Evolutionary conservation across 192 early-diverging fungal species (phyloP), one percentile per base, ranked within the genome.

Genomic region (Podila verticillata): DNA sequence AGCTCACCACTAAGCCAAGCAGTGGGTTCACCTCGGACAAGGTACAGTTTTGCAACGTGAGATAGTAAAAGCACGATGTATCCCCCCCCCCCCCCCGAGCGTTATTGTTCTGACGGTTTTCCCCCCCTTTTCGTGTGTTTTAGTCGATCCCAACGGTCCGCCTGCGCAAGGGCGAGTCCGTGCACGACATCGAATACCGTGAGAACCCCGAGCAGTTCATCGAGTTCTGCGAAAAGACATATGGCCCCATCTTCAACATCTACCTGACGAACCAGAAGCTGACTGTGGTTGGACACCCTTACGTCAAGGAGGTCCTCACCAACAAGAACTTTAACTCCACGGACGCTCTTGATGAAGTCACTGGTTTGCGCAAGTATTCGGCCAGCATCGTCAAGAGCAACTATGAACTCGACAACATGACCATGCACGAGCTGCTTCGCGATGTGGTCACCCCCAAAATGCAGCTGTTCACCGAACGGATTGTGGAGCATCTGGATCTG

Each of bases 241-340:
- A 39, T 24, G 77, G 77, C 5, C 60, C 63, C 12, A 29, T 72
- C 28, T 80, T 80, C 66, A 72, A 72, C 32, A 49, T 80, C 36
- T 44, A 54, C 7, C 34, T 68, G 12, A 31, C 64, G 20, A 58
- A 51, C 17, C 61, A 63, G 17, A 9, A 54, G 19, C 12, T 66
- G 31, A 79, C 72, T 0, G 70, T 83, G 1, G 63, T 83, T 22
- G 74, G 74, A 1, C 74, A 64, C 9, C 68, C 72, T 12, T 51
- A 66, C 0, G 69, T 79, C 51, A 75, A 75, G 2, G 82, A 83
- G 36, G 65, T 83, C 30, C 79, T 78, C 29, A 57, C 70, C 57
- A 74, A 70, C 48, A 61, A 66, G 1, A 24, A 39, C 35, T 83
- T 83, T 26, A 73, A 51, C 5, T 34, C 57, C 0, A n/a, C 19